Base-by-base conservation (phyloP, 305 asterid genomes). In the Rubia balearica region DNA sequence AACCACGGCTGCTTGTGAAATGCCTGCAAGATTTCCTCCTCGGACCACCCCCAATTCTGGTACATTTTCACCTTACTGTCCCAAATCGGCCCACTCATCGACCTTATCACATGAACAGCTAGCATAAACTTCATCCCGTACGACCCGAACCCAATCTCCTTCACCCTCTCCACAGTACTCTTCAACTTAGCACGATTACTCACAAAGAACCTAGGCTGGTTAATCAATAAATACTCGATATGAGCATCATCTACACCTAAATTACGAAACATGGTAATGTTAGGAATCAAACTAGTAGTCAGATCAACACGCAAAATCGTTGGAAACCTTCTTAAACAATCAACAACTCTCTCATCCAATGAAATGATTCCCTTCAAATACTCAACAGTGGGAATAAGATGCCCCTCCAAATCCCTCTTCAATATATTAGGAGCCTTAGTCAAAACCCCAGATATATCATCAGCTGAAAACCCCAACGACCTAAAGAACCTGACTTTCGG, bases 1-100 rank as follows among this genome's bases (percentile, higher is more conserved):
- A 68, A 75, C 7, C n/a, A 19, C 0, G 87, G 87, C 41, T 71
- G 3, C 60, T 56, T 78, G 74, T 43, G 43, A 65, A 83, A 80
- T 9, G 78, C 81, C n/a, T 6, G 36, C 7, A 36, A 7, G 45
- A 64, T 17, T 12, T 64, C 33, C 55, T 17, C 73, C 27, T 81
- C 83, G 7, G 85, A 78, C 70, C 65, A 67, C 6, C 84, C 85
- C 74, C 77, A 83, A 8, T 7, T 57, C 40, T 62, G 40, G 42
- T 33, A 61, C 8, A 33, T 27, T 7, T 61, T 16, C 66, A 62
- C 67, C 33, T 61, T 61, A 5, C n/a, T 27, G 16, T 61, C 65
- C 65, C 65, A 61, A 61, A 3, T 30, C 19, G 3, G 17, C 17
- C 11, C n/a, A 7, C 69, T 71, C 77, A 19, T 73, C 43, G 69